These are phyloP conservation scores for Patellifolia procumbens DNA, from an alignment of 179 eudicot species.

Conservation along the genomic window DNA sequence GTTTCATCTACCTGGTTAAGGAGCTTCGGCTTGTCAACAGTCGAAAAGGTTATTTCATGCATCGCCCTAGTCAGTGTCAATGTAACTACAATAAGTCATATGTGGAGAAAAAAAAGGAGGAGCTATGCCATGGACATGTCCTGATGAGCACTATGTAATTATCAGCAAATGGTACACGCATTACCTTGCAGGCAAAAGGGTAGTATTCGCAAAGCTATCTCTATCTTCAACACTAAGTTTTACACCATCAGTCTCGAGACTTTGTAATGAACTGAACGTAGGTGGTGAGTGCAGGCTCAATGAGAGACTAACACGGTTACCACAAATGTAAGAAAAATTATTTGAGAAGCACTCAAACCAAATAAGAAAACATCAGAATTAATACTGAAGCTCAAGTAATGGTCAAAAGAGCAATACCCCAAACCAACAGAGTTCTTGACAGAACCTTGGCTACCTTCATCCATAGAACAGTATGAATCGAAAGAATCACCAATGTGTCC, in stretches of 20 bases:
- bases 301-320: conserved; percentile 25
- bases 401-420: conserved; percentile 34
- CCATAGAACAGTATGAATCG: conserved; percentile 42
- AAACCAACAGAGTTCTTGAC: conserved; percentile 35
- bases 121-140: neutral
- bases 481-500: conserved; percentile 47
- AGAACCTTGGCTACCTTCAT: conserved; percentile 41
- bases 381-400: conserved; percentile 5
- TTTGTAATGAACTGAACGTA: conserved; percentile 55
- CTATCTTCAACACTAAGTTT: conserved; percentile 47
- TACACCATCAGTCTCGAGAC: conserved; percentile 42
- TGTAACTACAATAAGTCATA: conserved; percentile 1
- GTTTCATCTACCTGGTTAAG: conserved; percentile 81
- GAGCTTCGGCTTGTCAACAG: conserved; percentile 79
- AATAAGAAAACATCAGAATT: conserved; percentile 6
- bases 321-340: conserved; percentile 10
- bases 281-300: conserved; percentile 58
- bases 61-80: conserved; percentile 47
- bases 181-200: conserved; percentile 32
- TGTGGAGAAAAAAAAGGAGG: neutral
- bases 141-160: neutral
- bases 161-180: conserved; percentile 14
- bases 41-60: conserved; percentile 82
- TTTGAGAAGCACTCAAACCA: conserved; percentile 5
- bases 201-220: conserved; percentile 42